Base-by-base conservation (phyloP, 2,329 filamentous ascomycete species). In the Phoma herbarum region DNA sequence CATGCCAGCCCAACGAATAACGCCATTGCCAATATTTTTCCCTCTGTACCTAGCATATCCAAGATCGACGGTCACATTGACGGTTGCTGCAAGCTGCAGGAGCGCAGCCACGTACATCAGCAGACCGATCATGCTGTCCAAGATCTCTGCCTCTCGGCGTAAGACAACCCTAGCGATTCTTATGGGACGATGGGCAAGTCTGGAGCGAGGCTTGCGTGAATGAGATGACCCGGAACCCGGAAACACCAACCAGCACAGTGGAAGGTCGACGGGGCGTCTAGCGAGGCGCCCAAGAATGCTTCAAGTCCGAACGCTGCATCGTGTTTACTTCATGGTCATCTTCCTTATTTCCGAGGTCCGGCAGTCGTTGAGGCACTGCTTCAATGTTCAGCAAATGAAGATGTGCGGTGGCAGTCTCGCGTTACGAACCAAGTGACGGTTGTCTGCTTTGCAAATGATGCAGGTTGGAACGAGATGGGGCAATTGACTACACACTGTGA, bases 1-100 rank as follows among this genome's bases (percentile, higher is more conserved):
- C 62, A 95, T 86, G 1, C 90, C 91, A 8, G 91, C 82, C 89
- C 90, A 94, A 73, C 89, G 83, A 2, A 84, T 86, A 46, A 92
- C 78, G 1, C 87, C 88, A 65, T 85, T 85, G 0, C 75, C 65
- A 1, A 83, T 78, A 1, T 79, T 70, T 4, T 79, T 75, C 9
- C 91, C 91, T 48, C 81, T 75, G 69, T 93, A 92, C 25, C 81
- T 84, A 28, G 88, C 84, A 71, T 93, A 93, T 3, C 82, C 83
- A 22, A 93, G 80, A 61, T 90, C 81, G 14, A 92, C 86, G 6
- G 77, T 69, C 3, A 75, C 60, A 18, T 78, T 66, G 25, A 81
- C 74, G 14, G 79, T 78, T 29, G 65, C 47, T 4, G 57, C 52
- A 42, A 63, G 55, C 49, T 69, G 66, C 12, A 69, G 52, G 52